Conservation (phyloP, 2,329 filamentous ascomycete species). For the Blastomyces silverae region DNA sequence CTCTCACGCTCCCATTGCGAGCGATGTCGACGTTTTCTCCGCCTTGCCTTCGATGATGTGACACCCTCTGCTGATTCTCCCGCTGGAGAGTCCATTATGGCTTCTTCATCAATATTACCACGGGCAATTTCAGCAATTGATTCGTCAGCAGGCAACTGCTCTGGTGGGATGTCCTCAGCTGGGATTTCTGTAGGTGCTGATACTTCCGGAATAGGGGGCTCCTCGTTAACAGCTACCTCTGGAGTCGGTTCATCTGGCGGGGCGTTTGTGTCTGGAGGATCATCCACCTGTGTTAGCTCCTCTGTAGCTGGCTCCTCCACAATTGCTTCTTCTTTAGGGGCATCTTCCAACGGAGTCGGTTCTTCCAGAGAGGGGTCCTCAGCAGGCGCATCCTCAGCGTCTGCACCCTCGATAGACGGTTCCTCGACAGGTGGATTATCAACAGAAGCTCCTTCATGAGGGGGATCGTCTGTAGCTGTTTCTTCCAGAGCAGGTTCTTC, state of each 20-base stretch:
- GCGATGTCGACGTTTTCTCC: conserved; percentile 31
- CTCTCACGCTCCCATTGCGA: conserved; percentile 30
- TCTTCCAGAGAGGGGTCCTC: conserved; percentile 20
- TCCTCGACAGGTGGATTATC: conserved; percentile 21
- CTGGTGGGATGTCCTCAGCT: conserved; percentile 7
- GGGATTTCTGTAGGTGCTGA: neutral
- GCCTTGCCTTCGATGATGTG: conserved; percentile 17
- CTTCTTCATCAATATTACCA: conserved; percentile 7
- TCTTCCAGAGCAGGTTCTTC: conserved; percentile 23
- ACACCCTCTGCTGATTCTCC: conserved; percentile 13
- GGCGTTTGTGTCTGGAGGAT: conserved; percentile 15
- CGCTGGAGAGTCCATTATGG: conserved; percentile 2
- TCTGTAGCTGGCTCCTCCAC: conserved; percentile 15
- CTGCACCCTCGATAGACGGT: conserved; percentile 19
- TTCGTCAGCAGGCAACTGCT: conserved; percentile 3
- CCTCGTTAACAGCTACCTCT: conserved; percentile 15
- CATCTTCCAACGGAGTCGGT: conserved; percentile 15
- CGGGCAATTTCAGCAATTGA: neutral
- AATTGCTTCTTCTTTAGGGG: conserved; percentile 15
- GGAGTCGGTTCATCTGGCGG: conserved; percentile 15
- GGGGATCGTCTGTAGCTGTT: conserved; percentile 19
- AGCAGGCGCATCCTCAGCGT: conserved; percentile 18
- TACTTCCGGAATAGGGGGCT: conserved; percentile 18
- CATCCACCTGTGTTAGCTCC: conserved; percentile 16
- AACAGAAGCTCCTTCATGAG: conserved; percentile 14